Conservation (phyloP, 129 eudicot species). For the Lactuca sativa region DNA sequence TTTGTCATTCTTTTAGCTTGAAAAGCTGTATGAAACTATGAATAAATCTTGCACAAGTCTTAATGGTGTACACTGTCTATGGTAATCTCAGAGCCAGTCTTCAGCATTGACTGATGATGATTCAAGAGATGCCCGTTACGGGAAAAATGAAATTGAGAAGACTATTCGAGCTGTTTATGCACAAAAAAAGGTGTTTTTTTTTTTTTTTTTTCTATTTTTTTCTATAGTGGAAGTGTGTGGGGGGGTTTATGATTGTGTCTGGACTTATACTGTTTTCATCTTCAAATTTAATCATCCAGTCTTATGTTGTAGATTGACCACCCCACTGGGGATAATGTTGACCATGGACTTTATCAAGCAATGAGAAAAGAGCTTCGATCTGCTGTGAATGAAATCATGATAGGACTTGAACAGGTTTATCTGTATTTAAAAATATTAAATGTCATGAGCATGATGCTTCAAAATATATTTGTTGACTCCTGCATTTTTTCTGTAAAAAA, state of each 20-base stretch:
- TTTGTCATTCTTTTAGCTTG: neutral
- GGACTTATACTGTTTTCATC: neutral
- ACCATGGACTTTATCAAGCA: slow-evolving; percentile 53
- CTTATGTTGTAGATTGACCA: slow-evolving; percentile 51
- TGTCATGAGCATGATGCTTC: neutral
- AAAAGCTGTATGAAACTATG: neutral
- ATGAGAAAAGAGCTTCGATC: slow-evolving; percentile 72
- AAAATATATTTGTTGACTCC: slow-evolving; percentile 11
- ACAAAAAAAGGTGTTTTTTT: slow-evolving; percentile 46
- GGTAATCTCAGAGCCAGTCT: slow-evolving; percentile 73
- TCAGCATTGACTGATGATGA: slow-evolving; percentile 89
- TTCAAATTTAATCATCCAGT: slow-evolving; percentile 13
- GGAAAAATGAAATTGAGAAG: slow-evolving; percentile 57
- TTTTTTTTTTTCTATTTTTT: neutral
- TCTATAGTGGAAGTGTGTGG: neutral
- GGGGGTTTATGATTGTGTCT: neutral
- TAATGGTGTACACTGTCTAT: slow-evolving; percentile 11
- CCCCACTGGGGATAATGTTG: slow-evolving; percentile 46
- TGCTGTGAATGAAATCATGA: slow-evolving; percentile 79
- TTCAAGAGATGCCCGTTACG: slow-evolving; percentile 46
- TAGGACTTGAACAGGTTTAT: slow-evolving; percentile 66
- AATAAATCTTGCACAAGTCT: slow-evolving; percentile 8
- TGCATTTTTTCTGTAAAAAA: slow-evolving; percentile 13
- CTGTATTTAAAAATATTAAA: neutral
- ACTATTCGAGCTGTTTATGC: slow-evolving; percentile 71